Conservation (phyloP, 2,329 filamentous ascomycete genomes). For the Ramularia endophylla region DNA sequence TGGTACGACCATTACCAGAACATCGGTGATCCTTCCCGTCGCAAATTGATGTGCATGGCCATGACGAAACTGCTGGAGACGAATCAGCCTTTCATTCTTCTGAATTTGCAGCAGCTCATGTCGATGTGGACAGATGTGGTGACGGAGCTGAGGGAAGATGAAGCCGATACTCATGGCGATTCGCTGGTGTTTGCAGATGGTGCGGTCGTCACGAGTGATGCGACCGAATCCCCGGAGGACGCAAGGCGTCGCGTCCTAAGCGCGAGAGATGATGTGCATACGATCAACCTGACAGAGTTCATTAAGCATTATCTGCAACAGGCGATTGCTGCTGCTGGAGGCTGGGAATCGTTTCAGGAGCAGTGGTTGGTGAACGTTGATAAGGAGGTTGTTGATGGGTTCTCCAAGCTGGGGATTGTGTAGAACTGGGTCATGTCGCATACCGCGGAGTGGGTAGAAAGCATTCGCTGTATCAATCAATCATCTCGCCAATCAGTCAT, state of each 20-base stretch:
- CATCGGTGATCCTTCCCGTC: slow-evolving; percentile 58
- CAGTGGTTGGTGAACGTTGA: slow-evolving; percentile 72
- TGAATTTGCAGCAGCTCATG: slow-evolving; percentile 63
- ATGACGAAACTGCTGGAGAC: slow-evolving; percentile 67
- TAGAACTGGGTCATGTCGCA: slow-evolving; percentile 10
- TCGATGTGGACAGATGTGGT: slow-evolving; percentile 69
- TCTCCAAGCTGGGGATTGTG: slow-evolving; percentile 40
- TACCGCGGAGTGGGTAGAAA: too few relatives aligned
- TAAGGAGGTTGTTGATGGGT: slow-evolving; percentile 61
- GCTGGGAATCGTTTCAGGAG: slow-evolving; percentile 59
- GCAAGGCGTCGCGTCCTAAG: slow-evolving; percentile 44
- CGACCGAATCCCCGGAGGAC: slow-evolving; percentile 41
- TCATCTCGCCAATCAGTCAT: too few relatives aligned
- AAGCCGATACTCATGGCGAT: slow-evolving; percentile 26
- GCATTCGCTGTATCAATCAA: too few relatives aligned
- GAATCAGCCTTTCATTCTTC: slow-evolving; percentile 41
- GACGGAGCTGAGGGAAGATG: slow-evolving; percentile 54
- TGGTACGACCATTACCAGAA: slow-evolving; percentile 64
- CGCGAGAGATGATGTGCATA: slow-evolving; percentile 61
- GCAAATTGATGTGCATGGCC: slow-evolving; percentile 68
- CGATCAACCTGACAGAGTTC: slow-evolving; percentile 58
- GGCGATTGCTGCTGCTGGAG: slow-evolving; percentile 56
- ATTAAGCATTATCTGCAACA: slow-evolving; percentile 56
- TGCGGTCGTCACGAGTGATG: slow-evolving; percentile 5
- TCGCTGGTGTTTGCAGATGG: slow-evolving; percentile 35